Evolutionary conservation across 805 yeast species (phyloP).

Genomic region (Yarrowia yakushimensis): DNA sequence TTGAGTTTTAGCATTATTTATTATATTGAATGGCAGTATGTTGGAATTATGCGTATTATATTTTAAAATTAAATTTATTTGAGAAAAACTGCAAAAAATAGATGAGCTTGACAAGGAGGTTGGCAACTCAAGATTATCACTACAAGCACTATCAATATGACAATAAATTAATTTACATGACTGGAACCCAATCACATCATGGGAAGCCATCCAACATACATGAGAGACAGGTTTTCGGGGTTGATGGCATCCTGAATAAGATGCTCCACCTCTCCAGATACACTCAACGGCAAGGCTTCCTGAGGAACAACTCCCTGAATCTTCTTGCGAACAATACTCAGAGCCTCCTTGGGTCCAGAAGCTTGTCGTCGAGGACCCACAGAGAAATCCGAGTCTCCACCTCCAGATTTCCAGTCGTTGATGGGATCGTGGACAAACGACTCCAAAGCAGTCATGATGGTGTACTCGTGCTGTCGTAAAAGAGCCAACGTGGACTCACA

Average conservation of each 20-base stretch:
- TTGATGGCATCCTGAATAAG: constrained; percentile 79
- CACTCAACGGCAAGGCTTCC: constrained; percentile 83
- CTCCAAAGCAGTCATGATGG: constrained; percentile 85
- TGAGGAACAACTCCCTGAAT: constrained; percentile 77
- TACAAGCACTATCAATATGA: too few relatives aligned
- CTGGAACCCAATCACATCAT: constrained; percentile 35
- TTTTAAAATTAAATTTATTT: too few relatives aligned
- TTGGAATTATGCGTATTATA: too few relatives aligned
- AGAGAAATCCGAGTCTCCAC: background rate
- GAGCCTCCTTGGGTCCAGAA: constrained; percentile 57
- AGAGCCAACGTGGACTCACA: constrained; percentile 78
- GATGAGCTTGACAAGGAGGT: too few relatives aligned
- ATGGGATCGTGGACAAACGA: constrained; percentile 91
- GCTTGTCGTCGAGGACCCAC: constrained; percentile 33
- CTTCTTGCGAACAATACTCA: constrained; percentile 69
- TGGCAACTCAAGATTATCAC: too few relatives aligned
- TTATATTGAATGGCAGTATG: too few relatives aligned
- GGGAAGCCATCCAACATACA: constrained; percentile 95
- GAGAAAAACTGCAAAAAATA: too few relatives aligned
- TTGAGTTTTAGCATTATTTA: too few relatives aligned
- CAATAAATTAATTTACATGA: background rate
- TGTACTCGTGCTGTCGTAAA: constrained; percentile 73
- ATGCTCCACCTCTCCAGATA: constrained; percentile 88
- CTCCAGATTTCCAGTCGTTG: constrained; percentile 63
- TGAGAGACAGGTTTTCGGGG: constrained; percentile 63